Evolutionary conservation across 1,284 basidiomycete species (phyloP), one percentile per base, ranked within the genome.

Genomic region (Cutaneotrichosporon sp.): DNA sequence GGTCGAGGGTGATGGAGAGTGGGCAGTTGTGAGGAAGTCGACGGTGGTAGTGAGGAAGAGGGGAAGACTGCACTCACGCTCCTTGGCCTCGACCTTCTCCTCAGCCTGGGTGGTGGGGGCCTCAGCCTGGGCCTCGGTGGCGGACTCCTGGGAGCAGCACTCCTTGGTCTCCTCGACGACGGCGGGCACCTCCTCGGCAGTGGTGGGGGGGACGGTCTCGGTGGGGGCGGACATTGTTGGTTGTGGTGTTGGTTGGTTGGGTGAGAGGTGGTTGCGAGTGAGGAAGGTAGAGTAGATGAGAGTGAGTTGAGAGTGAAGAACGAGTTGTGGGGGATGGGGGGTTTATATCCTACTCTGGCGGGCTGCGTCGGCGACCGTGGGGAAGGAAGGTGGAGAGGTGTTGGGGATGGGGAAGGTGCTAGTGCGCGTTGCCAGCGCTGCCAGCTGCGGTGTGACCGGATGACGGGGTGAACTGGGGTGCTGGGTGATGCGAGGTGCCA

Each of bases 61-160:
- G 11, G 10, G 11, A 36, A 36, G 34, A 16, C 13, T 3, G 34
- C 22, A 46, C 45, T 46, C 24, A 46, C 45, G 13, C 50, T 51
- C 50, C 50, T 51, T 33, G 50, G 50, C 31, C 47, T 50, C 45
- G 22, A 16, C 45, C 20, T 20, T 31, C 50, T 50, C 47, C 45
- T 47, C 45, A 27, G 47, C 14, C 47, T 49, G 10, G 7, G 20
- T 14, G 11, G 49, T 16, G n/a, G 49, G 27, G 18, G 49, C 16
- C 49, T 50, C 49, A 29, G 49, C 27, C 43, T 47, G 22, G 45
- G 11, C 4, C 45, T 47, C 43, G 43, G 43, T 27, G 24, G 43
- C n/a, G 24, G 45, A 22, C 45, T 47, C 45, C 24, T 47, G 22
- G 10, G 34, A 36, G 10, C 34, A 36, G 34, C 34, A 36, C 5